Conservation (phyloP, 176 grass and related monocot species). For the Cenchrus purpureus region DNA sequence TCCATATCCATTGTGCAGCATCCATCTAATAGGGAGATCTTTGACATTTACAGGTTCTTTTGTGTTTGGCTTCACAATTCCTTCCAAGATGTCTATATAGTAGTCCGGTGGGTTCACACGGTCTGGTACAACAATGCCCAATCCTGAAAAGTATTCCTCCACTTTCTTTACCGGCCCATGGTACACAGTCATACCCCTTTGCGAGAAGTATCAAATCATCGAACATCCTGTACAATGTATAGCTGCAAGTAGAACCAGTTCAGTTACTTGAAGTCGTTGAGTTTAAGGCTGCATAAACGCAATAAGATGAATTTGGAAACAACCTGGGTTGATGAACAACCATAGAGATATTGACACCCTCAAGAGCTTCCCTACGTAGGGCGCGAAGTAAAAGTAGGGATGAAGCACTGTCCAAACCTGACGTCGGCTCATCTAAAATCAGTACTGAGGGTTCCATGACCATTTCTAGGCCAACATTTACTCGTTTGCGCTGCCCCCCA, state of each 20-base stretch:
- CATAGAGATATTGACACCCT: constrained; percentile 91
- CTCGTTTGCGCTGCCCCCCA: constrained; percentile 88
- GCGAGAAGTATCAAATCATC: constrained; percentile 92
- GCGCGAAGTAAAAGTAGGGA: constrained; percentile 80
- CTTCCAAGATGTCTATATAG: constrained; percentile 92
- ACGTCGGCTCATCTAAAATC: constrained; percentile 91
- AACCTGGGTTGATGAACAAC: constrained; percentile 98
- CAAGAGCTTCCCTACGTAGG: constrained; percentile 78
- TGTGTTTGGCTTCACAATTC: constrained; percentile 66
- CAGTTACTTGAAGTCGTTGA: background rate
- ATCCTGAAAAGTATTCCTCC: constrained; percentile 74
- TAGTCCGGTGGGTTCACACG: constrained; percentile 91
- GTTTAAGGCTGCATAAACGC: background rate
- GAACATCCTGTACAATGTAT: constrained; percentile 81
- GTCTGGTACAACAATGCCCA: constrained; percentile 76
- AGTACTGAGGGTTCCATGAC: constrained; percentile 91
- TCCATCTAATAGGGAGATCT: constrained; percentile 83
- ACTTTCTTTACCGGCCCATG: constrained; percentile 85
- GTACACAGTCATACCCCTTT: constrained; percentile 77
- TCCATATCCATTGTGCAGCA: constrained; percentile 82
- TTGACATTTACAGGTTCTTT: constrained; percentile 55
- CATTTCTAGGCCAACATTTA: constrained; percentile 95
- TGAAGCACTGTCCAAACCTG: constrained; percentile 90
- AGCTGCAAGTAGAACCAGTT: constrained; percentile 49
- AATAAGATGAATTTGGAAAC: constrained; percentile 24